phyloP scores from a whole-genome alignment of 73 alveolate genomes.

The Diophrys sp. region DNA sequence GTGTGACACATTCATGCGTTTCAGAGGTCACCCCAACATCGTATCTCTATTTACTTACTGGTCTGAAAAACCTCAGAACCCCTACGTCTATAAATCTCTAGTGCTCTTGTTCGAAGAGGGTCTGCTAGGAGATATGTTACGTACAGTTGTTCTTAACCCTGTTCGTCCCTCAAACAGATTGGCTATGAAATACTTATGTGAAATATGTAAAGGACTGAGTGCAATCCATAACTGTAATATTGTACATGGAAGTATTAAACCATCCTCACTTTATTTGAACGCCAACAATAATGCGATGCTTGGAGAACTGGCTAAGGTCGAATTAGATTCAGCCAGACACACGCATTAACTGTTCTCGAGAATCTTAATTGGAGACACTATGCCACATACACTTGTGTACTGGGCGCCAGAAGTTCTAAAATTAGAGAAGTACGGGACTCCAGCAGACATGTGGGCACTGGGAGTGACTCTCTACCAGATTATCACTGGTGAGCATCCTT shows the following conservation, averaged over 20 bases:
- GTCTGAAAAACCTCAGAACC: conserved; percentile 56
- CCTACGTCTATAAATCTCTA: conserved; percentile 44
- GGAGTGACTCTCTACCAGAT: conserved; percentile 64
- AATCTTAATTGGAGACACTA: conserved; percentile 56
- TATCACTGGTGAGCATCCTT: conserved; percentile 70
- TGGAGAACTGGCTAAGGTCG: conserved; percentile 68
- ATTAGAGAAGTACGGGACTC: conserved; percentile 47
- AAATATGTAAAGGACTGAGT: conserved; percentile 48
- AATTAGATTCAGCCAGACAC: conserved; percentile 66
- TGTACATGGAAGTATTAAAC: conserved; percentile 62
- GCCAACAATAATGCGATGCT: conserved; percentile 48
- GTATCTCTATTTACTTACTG: conserved; percentile 56
- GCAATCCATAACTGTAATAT: conserved; percentile 50
- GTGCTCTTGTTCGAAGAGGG: conserved; percentile 63
- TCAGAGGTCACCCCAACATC: conserved; percentile 59
- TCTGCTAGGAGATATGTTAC: conserved; percentile 56
- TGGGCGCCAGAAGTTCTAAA: conserved; percentile 70
- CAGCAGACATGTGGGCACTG: conserved; percentile 71
- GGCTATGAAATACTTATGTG: conserved; percentile 55
- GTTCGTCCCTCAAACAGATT: conserved; percentile 53
- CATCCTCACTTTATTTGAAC: conserved; percentile 39
- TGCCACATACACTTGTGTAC: conserved; percentile 65
- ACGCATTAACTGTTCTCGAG: conserved; percentile 56
- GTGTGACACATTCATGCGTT: conserved; percentile 57
- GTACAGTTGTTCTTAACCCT: conserved; percentile 50